phyloP scores from a whole-genome alignment of 768 basidiomycete genomes.

The Podaxis mareebaensis region DNA sequence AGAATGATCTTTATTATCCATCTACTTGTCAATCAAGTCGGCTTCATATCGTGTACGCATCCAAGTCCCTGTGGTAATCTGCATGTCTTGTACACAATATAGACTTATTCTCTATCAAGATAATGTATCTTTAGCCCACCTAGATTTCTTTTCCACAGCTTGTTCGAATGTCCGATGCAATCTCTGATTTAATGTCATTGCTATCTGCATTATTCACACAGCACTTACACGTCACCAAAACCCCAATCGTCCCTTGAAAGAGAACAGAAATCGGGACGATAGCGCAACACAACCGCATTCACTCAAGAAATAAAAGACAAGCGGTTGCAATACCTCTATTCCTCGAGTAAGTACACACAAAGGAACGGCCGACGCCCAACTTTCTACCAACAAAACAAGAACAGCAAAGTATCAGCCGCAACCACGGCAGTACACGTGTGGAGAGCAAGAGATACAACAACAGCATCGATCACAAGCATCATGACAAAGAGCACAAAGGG shows the following conservation, averaged over 20 bases:
- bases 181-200: neutral
- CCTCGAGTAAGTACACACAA: constrained; percentile 48
- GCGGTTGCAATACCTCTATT: constrained; percentile 63
- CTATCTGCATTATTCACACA: neutral
- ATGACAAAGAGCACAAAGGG: constrained; percentile 34
- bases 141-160: constrained; percentile 2
- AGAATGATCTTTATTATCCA: constrained; percentile 65
- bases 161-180: neutral
- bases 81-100: neutral
- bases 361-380: constrained; percentile 56
- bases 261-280: neutral
- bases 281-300: neutral
- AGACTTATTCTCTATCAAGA: neutral
- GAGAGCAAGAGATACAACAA: constrained; percentile 29
- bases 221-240: neutral
- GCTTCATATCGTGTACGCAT: constrained; percentile 62
- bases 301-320: constrained; percentile 25
- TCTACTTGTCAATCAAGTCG: constrained; percentile 49
- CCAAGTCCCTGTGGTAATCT: constrained; percentile 28
- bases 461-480: constrained; percentile 36
- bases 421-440: constrained; percentile 8
- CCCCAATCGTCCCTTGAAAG: constrained; percentile 1
- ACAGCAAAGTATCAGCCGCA: constrained; percentile 24
- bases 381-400: constrained; percentile 37
- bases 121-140: constrained; percentile 2